Base-by-base conservation (phyloP, 495 filamentous ascomycete species). In the Penicillium cataractarum region DNA sequence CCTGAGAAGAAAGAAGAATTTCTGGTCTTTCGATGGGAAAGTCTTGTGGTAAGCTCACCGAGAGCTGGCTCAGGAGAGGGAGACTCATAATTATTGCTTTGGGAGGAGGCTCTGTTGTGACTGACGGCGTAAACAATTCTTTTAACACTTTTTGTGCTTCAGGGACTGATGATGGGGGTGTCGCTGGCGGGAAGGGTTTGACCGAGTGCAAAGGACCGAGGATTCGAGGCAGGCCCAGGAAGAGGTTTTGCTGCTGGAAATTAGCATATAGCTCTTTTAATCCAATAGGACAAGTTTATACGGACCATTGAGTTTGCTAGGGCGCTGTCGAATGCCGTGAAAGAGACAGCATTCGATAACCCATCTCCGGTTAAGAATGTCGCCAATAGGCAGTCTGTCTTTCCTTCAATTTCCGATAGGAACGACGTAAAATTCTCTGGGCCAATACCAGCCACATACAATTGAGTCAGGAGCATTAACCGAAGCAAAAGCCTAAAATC, bases 361-460 rank as follows among this genome's bases (percentile, higher is more conserved):
- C 17, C 26, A 0, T 3, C 46, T 17, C 13, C 46, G 17, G 15
- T 29, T 26, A 50, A 26, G 22, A 50, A 50, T 50, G 46, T 9
- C 26, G 46, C 46, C 46, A 50, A 29, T 29, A 50, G 26, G 26
- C 21, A 50, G 22, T 50, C 46, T 29, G 46, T 29, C 21, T 21
- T 9, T 26, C 2, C 13, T 50, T 50, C 46, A 13, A 50, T 50
- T 15, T 50, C 46, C 26, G 46, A 50, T 6, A 17, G 46, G 27
- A 4, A 24, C 6, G 46, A 50, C 10, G 13, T 29, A 29, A 50
- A 50, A 3, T 17, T 27, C 10, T 50, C 46, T 50, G 46, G 46
- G 26, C 27, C 46, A 50, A 50, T 50, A 27, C 26, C 46, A 9
- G 46, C 46, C 22, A 50, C 46, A 50, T 50, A 50, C 22, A 50